phyloP scores from a whole-genome alignment of 495 filamentous ascomycete species.

The Alectoria sarmentosa region DNA sequence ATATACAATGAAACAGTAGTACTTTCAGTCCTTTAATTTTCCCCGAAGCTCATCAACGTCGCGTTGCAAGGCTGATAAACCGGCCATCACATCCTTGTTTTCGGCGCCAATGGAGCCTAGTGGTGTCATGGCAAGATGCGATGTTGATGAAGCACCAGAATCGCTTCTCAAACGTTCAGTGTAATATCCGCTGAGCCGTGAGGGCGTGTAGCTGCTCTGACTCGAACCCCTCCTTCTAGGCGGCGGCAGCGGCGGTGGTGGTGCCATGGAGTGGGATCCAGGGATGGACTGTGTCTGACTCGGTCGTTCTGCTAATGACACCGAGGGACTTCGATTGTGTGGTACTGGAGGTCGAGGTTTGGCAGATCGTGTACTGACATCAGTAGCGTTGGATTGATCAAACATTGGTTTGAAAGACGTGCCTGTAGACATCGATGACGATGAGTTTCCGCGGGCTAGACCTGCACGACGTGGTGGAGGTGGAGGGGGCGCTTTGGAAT shows the following conservation, averaged over 20 bases:
- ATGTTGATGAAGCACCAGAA: slow-evolving; percentile 25
- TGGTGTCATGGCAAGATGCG: slow-evolving; percentile 14
- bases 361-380: slow-evolving; percentile 18
- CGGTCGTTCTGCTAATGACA: slow-evolving; percentile 24
- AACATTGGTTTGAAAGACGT: slow-evolving; percentile 21
- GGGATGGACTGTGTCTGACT: slow-evolving; percentile 15
- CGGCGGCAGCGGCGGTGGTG: slow-evolving; percentile 54
- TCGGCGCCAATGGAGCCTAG: slow-evolving; percentile 2
- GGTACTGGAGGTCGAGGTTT: slow-evolving; percentile 32
- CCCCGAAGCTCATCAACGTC: slow-evolving; percentile 66
- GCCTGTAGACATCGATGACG: slow-evolving; percentile 21
- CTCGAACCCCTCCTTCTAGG: slow-evolving; percentile 50
- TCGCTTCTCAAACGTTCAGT: slow-evolving; percentile 26
- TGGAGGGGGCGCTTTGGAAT: slow-evolving; percentile 33
- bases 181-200: slow-evolving; percentile 26
- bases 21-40: slow-evolving; percentile 30
- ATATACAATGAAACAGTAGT: not conserved
- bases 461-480: slow-evolving; percentile 45
- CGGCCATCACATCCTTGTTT: slow-evolving; percentile 55
- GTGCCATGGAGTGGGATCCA: slow-evolving; percentile 27
- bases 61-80: slow-evolving; percentile 58
- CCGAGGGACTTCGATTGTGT: slow-evolving; percentile 33
- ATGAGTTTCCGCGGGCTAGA: slow-evolving; percentile 33
- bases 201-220: slow-evolving; percentile 40
- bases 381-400: slow-evolving; percentile 26